These are phyloP conservation scores for maize (Zea mays) DNA, from an alignment of 176 grass and related monocot species.

Conservation along the genomic window Zm-B73-REFERENCE-NAM-5.0 NC_050098.1:93580001-93580500, in stretches of 20 bases:
- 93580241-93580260: conserved; percentile 89
- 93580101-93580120: conserved; percentile 79
- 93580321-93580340: conserved; percentile 99
- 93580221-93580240: conserved; percentile 90
- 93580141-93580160: conserved; percentile 18
- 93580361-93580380: conserved; percentile 12
- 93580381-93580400: conserved; percentile 5
- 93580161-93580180: conserved; percentile 9
- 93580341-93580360: conserved; percentile 35
- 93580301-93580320: conserved; percentile 93
- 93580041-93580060: conserved; percentile 51
- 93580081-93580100: conserved; percentile 94
- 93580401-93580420: not conserved
- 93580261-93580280: conserved; percentile 34
- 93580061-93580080: conserved; percentile 95
- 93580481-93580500: conserved; percentile 2
- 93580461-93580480: conserved; percentile 21
- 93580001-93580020: not conserved
- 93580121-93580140: conserved; percentile 69
- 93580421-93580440: conserved; percentile 1
- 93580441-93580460: not conserved
- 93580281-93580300: conserved; percentile 69
- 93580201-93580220: conserved; percentile 29
- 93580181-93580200: conserved; percentile 2
- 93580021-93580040: conserved; percentile 28